phyloP scores from a whole-genome alignment of 208 protist species.

The Wallacemonas sp. region DNA sequence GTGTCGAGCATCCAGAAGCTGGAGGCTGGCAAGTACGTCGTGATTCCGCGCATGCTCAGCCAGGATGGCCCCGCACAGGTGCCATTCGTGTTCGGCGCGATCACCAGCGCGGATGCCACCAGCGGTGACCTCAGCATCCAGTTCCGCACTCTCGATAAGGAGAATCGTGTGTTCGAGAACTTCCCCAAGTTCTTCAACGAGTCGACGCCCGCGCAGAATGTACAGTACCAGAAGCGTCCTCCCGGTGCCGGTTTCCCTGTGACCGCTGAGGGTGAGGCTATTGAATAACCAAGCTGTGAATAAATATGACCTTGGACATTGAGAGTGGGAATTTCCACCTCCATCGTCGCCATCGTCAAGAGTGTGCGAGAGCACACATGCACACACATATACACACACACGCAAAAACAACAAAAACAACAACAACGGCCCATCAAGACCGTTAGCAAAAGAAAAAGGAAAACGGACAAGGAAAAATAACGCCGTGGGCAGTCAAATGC shows the following conservation, averaged over 20 bases:
- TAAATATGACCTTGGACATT: too few species aligned
- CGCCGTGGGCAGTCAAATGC: too few species aligned
- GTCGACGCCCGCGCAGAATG: slow-evolving; percentile 29
- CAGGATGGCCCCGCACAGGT: slow-evolving; percentile 32
- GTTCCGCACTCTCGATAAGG: slow-evolving; percentile 56
- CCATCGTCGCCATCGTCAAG: too few species aligned
- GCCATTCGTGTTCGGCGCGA: slow-evolving; percentile 57
- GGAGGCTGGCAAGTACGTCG: slow-evolving; percentile 62
- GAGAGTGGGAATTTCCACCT: too few species aligned
- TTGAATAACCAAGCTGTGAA: too few species aligned
- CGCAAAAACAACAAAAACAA: too few species aligned
- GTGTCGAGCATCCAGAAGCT: slow-evolving; percentile 70
- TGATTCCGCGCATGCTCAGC: slow-evolving; percentile 65
- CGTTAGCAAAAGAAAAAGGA: too few species aligned
- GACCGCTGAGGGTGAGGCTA: too few species aligned
- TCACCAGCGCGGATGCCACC: slow-evolving; percentile 52
- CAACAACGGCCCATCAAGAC: too few species aligned
- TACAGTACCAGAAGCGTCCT: slow-evolving; percentile 72
- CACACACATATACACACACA: too few species aligned
- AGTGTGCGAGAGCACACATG: too few species aligned
- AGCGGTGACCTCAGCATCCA: slow-evolving; percentile 47
- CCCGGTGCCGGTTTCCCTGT: slow-evolving; percentile 54
- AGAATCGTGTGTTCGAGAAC: slow-evolving; percentile 79
- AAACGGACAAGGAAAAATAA: too few species aligned
- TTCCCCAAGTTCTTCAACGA: slow-evolving; percentile 80